These are phyloP conservation scores for Leishmania turanica DNA, from an alignment of 208 protist species.

Conservation along the genomic window DNA sequence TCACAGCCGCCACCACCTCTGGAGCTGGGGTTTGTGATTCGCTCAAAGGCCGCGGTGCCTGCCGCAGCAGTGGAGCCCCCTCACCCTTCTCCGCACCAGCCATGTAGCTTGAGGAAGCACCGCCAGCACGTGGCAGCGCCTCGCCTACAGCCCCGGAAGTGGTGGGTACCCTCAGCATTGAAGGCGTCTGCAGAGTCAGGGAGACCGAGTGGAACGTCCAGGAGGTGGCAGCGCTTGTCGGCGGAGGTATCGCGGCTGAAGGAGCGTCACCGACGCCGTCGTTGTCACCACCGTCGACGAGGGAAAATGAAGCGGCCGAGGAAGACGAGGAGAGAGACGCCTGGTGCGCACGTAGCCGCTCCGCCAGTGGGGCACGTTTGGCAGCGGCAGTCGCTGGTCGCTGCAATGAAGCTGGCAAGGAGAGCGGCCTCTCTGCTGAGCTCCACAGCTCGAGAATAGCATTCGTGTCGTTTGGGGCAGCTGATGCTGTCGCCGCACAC, in stretches of 20 bases:
- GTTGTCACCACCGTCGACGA: neutral
- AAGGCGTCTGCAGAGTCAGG: neutral
- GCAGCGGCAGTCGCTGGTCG: neutral
- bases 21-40: neutral
- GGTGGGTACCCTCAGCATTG: neutral
- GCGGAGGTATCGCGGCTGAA: neutral
- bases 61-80: neutral
- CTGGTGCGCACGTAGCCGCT: slow-evolving; percentile 5
- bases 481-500: neutral
- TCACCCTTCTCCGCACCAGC: neutral
- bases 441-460: slow-evolving; percentile 43
- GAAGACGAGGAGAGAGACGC: slow-evolving; percentile 1
- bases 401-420: slow-evolving; percentile 7
- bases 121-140: neutral
- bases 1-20: neutral
- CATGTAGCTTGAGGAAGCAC: neutral
- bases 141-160: neutral
- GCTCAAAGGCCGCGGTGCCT: neutral
- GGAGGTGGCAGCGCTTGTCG: slow-evolving; percentile 28
- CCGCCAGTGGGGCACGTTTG: neutral
- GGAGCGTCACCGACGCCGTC: neutral
- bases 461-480: neutral
- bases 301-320: neutral
- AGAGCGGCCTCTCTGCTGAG: slow-evolving; percentile 44
- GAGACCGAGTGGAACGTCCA: slow-evolving; percentile 49